Evolutionary conservation across 768 basidiomycete species (phyloP).

Genomic region (Calocera viscosa): DNA sequence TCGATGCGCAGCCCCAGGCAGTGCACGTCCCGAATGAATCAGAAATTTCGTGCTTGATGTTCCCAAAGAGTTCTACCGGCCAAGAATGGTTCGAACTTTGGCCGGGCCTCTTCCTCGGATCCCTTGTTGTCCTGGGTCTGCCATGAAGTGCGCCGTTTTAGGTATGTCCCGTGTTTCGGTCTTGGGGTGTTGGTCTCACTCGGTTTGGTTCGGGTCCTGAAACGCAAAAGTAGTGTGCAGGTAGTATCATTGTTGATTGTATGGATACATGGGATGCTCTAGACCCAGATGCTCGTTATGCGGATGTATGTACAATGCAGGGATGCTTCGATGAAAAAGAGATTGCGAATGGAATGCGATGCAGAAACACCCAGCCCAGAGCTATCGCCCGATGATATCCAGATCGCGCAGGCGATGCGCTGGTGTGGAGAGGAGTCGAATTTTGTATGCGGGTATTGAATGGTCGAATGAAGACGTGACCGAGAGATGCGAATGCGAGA

Average conservation of each 20-base stretch:
- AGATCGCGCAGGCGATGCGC: conserved; percentile 1
- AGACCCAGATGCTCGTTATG: background rate
- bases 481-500: background rate
- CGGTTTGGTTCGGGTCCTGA: background rate
- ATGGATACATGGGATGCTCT: background rate
- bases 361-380: too few species aligned
- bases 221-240: background rate
- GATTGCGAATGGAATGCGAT: background rate
- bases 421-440: background rate
- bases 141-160: too few species aligned
- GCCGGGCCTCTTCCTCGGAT: too few species aligned
- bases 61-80: too few species aligned
- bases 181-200: too few species aligned
- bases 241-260: background rate
- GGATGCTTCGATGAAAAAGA: background rate
- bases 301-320: conserved; percentile 1
- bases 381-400: background rate
- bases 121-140: too few species aligned
- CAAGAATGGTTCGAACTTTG: too few species aligned
- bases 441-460: background rate
- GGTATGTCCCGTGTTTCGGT: too few species aligned
- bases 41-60: too few species aligned
- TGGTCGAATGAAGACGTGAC: background rate
- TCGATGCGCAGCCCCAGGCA: too few species aligned
- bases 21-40: too few species aligned